Evolutionary conservation across 768 basidiomycete genomes (phyloP), one percentile per base, ranked within the genome.

Genomic region (Podaxis carcinomalis): DNA sequence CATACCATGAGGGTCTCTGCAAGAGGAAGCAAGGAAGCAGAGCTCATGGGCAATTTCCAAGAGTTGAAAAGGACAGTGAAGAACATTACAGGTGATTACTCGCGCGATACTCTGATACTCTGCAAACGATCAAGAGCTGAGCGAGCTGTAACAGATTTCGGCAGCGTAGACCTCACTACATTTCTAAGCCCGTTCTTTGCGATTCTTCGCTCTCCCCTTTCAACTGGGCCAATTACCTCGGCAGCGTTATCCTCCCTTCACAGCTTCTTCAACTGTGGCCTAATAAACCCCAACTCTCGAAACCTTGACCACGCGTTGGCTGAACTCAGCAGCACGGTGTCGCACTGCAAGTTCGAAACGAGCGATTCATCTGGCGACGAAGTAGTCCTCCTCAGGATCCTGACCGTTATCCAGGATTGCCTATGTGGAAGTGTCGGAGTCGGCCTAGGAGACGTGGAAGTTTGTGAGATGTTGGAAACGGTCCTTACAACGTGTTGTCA

Each of bases 301-400:
- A 76, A 79, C 39, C 74, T 95, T 63, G 82, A 88, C 64, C 70
- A 76, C 56, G 89, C 90, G 4, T 81, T 98, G 55, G 79, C 86
- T 16, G 92, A 93, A 63, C 81, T 97, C 61, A 95, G 95, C 71
- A 89, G 84, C 62, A 88, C 96, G 0, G 85, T 95, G 11, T 93
- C 96, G 4, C 93, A 93, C 69, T 98, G 96, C 81, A 95, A 96
- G 75, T 99, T 99, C 69, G 96, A 98, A 74, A 92, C 93, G 3
- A 96, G 92, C 68, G 95, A 98, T 70, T 93, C 93, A 1, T 93
- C 95, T n/a, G 92, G 93, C 4, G 97, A 99, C 74, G 97, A 99
- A 72, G 91, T 97, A 6, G 95, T 98, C 7, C 79, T 98, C 5
- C 81, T 96, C 64, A 92, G 88, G 72, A 94, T 98, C 62, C 85